Conservation (phyloP, 2,329 filamentous ascomycete species). For the Ceratocystiopsis sp. region DNA sequence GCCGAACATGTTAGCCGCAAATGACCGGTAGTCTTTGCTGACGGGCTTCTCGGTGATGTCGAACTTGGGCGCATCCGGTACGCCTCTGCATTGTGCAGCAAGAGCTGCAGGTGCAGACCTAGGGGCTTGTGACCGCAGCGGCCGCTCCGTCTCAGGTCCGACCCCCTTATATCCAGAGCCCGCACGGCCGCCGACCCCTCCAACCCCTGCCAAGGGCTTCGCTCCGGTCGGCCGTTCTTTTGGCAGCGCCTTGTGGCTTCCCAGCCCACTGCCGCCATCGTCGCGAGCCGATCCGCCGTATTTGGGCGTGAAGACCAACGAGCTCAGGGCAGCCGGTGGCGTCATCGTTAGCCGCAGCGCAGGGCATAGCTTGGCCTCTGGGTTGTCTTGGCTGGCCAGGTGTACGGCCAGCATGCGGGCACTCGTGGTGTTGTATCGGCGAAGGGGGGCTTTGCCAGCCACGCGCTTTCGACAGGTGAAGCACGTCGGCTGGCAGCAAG, state of each 20-base stretch:
- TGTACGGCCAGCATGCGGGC: constrained; percentile 67
- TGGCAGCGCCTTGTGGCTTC: constrained; percentile 4
- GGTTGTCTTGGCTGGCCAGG: constrained; percentile 63
- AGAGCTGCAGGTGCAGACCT: neutral
- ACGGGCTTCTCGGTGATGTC: constrained; percentile 27
- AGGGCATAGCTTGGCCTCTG: constrained; percentile 51
- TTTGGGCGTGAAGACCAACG: constrained; percentile 27
- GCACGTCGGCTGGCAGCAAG: constrained; percentile 62
- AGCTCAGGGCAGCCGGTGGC: constrained; percentile 27
- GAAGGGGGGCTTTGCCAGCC: constrained; percentile 49
- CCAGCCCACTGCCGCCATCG: neutral
- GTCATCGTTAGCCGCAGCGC: constrained; percentile 25
- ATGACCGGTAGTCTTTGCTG: constrained; percentile 40
- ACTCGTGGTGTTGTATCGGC: constrained; percentile 65
- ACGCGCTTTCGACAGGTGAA: constrained; percentile 59
- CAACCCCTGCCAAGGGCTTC: too few relatives aligned
- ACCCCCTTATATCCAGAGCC: neutral
- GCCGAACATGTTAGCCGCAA: constrained; percentile 45
- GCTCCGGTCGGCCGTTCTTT: neutral
- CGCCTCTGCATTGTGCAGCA: neutral
- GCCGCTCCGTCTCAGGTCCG: neutral
- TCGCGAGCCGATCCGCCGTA: constrained; percentile 10
- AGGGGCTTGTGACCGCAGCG: neutral
- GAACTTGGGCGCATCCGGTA: constrained; percentile 13
- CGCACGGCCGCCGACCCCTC: too few relatives aligned